A percentile compares a stretch with the other conserved stretches of the same genome.
Evolutionary conservation across 768 basidiomycete genomes (phyloP).

Genomic region (Xerocomellus chrysenteron): DNA sequence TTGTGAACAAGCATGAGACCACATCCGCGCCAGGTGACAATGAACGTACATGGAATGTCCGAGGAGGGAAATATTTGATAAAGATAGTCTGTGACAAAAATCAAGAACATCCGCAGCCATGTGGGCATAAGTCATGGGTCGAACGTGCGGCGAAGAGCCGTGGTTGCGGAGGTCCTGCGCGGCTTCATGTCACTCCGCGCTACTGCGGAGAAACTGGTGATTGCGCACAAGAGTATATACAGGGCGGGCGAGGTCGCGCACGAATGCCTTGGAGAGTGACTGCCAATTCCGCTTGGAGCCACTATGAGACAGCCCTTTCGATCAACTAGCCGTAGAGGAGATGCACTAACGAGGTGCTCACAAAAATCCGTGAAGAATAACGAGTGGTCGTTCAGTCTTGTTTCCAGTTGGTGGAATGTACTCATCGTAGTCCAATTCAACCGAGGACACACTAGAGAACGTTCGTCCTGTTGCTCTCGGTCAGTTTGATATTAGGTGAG

Average conservation of each 20-base stretch:
- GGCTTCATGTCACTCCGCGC: background rate
- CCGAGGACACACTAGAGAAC: constrained; percentile 17
- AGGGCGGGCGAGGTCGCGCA: constrained; percentile 59
- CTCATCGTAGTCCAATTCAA: constrained; percentile 34
- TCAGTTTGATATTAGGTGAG: constrained; percentile 2
- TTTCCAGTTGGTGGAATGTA: constrained; percentile 29
- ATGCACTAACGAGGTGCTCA: constrained; percentile 29
- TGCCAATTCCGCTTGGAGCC: constrained; percentile 91
- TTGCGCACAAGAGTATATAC: constrained; percentile 68
- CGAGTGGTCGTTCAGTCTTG: constrained; percentile 41
- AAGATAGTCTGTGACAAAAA: constrained; percentile 55
- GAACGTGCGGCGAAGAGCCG: constrained; percentile 73
- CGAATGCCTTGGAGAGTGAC: constrained; percentile 74
- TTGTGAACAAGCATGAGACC: constrained; percentile 28
- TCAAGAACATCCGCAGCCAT: constrained; percentile 79
- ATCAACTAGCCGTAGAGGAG: background rate
- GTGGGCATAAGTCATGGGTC: constrained; percentile 69
- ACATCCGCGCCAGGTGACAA: background rate
- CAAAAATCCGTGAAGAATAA: constrained; percentile 69
- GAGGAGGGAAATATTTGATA: constrained; percentile 67
- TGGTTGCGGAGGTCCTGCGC: constrained; percentile 86
- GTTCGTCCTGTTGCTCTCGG: constrained; percentile 18
- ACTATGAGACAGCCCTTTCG: constrained; percentile 37
- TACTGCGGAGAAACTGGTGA: background rate
- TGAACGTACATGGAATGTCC: constrained; percentile 85